Conservation (phyloP, 1,284 basidiomycete species). For the Melampsora occidentalis region DNA sequence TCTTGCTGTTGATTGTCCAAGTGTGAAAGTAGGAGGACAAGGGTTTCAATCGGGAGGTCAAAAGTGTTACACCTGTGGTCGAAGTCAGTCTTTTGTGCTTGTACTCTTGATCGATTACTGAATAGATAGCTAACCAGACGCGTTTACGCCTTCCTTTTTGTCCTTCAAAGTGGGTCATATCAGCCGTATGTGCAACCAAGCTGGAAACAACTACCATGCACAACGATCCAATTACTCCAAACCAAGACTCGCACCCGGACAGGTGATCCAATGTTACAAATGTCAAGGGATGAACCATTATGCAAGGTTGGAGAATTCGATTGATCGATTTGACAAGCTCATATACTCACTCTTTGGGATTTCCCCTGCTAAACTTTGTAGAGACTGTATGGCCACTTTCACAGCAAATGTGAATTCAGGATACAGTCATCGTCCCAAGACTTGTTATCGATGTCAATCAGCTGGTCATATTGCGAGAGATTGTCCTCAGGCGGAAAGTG, state of each 20-base stretch:
- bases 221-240: not conserved
- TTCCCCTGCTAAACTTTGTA: not conserved
- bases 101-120: not conserved
- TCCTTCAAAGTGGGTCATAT: constrained; percentile 25
- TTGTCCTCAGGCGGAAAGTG: constrained; percentile 9
- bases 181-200: constrained; percentile 15
- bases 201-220: not conserved
- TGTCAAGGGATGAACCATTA: constrained; percentile 32
- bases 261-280: constrained; percentile 29
- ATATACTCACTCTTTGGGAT: not conserved
- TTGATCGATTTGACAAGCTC: not conserved
- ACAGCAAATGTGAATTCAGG: constrained; percentile 4
- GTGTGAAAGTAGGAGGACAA: not conserved
- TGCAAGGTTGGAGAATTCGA: constrained; percentile 7
- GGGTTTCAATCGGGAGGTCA: not conserved
- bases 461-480: constrained; percentile 26
- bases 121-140: not conserved
- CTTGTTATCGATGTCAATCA: constrained; percentile 20
- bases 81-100: not conserved
- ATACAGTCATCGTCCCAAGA: not conserved
- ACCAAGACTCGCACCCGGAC: constrained; percentile 14
- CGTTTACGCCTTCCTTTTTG: not conserved
- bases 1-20: constrained; percentile 22
- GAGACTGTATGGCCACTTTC: constrained; percentile 17
- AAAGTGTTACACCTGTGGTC: constrained; percentile 32